These are phyloP conservation scores for Starmera caribaea DNA, from an alignment of 805 yeast species.

Conservation along the genomic window DNA sequence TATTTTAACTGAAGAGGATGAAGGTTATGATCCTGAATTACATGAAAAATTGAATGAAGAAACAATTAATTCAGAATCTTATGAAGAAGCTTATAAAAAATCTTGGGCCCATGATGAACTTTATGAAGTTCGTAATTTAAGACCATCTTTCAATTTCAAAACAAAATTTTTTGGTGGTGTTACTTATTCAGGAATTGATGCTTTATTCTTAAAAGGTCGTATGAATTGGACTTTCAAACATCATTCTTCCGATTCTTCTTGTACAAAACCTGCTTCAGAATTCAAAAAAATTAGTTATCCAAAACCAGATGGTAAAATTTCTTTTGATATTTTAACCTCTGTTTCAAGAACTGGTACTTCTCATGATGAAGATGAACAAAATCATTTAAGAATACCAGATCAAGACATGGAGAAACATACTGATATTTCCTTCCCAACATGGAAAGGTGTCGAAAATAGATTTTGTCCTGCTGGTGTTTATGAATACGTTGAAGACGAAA, in stretches of 20 bases:
- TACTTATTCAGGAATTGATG: conserved; percentile 73
- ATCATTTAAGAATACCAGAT: conserved; percentile 67
- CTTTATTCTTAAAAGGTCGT: conserved; percentile 67
- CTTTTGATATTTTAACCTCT: conserved; percentile 89
- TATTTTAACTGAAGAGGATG: conserved; percentile 31
- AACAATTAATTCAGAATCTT: conserved; percentile 43
- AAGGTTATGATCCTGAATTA: conserved; percentile 29
- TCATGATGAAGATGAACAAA: conserved; percentile 89
- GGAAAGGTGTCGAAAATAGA: conserved; percentile 78
- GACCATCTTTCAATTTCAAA: conserved; percentile 80
- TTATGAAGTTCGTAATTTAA: conserved; percentile 74
- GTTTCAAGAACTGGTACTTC: conserved; percentile 94
- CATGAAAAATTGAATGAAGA: conserved; percentile 30
- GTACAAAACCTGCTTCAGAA: conserved; percentile 59
- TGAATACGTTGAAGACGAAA: conserved; percentile 70
- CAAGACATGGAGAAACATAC: conserved; percentile 65
- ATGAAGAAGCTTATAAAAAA: conserved; percentile 51
- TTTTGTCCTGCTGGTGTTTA: conserved; percentile 99
- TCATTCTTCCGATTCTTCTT: conserved; percentile 57
- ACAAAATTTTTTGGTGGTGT: conserved; percentile 80
- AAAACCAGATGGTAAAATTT: conserved; percentile 88
- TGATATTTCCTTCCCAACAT: conserved; percentile 57
- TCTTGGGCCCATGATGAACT: conserved; percentile 89
- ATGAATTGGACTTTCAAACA: conserved; percentile 85
- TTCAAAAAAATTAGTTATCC: conserved; percentile 77